These are phyloP conservation scores for Fusarium nanum DNA, from an alignment of 2,329 filamentous ascomycete genomes.

Conservation along the genomic window DNA sequence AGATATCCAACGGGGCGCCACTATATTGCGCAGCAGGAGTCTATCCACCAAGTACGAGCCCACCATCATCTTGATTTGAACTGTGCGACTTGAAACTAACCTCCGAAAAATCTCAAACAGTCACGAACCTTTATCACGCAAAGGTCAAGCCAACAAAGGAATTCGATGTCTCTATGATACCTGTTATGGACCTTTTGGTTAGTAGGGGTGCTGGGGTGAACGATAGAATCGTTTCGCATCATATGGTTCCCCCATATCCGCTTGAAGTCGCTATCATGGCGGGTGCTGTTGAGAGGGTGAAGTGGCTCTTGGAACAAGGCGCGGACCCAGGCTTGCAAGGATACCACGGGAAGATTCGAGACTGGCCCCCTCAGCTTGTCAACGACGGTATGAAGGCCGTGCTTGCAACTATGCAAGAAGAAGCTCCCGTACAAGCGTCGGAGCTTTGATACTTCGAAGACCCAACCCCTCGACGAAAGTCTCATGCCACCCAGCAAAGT, in stretches of 20 bases:
- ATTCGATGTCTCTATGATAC: conserved; percentile 23
- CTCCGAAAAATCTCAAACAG: background rate
- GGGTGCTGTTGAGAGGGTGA: conserved; percentile 32
- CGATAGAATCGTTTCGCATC: conserved; percentile 1
- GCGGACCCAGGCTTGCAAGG: conserved; percentile 30
- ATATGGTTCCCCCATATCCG: conserved; percentile 25
- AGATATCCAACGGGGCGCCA: conserved; percentile 28
- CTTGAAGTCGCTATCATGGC: conserved; percentile 36
- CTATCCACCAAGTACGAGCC: conserved; percentile 4
- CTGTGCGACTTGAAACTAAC: background rate
- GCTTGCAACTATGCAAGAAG: background rate
- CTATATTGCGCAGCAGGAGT: conserved; percentile 31
- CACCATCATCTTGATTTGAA: background rate
- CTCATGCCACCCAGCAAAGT: no score
- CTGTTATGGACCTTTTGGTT: conserved; percentile 32
- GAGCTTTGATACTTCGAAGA: no score
- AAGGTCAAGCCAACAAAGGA: conserved; percentile 5
- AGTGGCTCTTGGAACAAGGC: conserved; percentile 35
- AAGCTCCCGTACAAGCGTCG: background rate
- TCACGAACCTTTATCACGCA: background rate
- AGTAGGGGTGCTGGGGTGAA: conserved; percentile 30
- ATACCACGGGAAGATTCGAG: conserved; percentile 14
- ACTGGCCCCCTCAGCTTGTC: background rate
- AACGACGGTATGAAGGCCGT: conserved; percentile 32
- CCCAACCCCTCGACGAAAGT: no score